Conservation (phyloP, 371 early-diverging fungal genomes). For the Thermomucor indicae-seudaticae region DNA sequence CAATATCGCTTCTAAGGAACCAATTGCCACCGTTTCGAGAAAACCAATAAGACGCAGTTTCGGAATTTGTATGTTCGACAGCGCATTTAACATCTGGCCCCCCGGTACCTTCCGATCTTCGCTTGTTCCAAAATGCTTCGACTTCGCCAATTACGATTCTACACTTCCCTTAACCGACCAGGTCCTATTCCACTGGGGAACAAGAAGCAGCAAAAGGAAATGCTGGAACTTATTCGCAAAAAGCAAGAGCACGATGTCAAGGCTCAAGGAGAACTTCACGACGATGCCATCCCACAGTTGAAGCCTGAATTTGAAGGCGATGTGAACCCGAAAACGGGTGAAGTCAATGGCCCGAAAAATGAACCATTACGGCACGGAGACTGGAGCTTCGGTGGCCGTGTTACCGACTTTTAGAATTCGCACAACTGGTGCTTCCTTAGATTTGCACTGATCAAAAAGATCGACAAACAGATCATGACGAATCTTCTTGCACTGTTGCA, state of each 20-base stretch:
- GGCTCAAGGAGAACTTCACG: constrained; percentile 45
- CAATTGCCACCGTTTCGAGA: too few species aligned
- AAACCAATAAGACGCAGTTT: too few species aligned
- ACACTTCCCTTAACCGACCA: constrained; percentile 46
- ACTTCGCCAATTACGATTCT: constrained; percentile 12
- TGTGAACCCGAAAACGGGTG: constrained; percentile 78
- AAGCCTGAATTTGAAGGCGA: constrained; percentile 68
- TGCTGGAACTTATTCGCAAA: constrained; percentile 62
- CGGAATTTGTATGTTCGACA: too few species aligned
- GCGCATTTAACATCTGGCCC: too few species aligned
- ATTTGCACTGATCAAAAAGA: too few species aligned
- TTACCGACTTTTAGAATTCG: constrained; percentile 84
- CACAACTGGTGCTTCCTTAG: too few species aligned
- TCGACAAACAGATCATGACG: too few species aligned
- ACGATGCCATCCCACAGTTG: constrained; percentile 49
- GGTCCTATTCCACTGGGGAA: constrained; percentile 77
- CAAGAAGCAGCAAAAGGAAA: constrained; percentile 66
- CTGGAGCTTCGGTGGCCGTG: constrained; percentile 86
- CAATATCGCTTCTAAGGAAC: too few species aligned
- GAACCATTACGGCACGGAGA: constrained; percentile 88
- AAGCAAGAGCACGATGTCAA: constrained; percentile 30
- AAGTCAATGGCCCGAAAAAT: constrained; percentile 79
- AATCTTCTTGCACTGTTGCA: too few species aligned
- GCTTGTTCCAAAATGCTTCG: too few species aligned
- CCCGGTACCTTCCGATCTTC: too few species aligned